A percentile compares a stretch with the other conserved stretches of the same genome.
phyloP scores from a whole-genome alignment of 2,329 filamentous ascomycete genomes.

The Claviceps humidiphila region DNA sequence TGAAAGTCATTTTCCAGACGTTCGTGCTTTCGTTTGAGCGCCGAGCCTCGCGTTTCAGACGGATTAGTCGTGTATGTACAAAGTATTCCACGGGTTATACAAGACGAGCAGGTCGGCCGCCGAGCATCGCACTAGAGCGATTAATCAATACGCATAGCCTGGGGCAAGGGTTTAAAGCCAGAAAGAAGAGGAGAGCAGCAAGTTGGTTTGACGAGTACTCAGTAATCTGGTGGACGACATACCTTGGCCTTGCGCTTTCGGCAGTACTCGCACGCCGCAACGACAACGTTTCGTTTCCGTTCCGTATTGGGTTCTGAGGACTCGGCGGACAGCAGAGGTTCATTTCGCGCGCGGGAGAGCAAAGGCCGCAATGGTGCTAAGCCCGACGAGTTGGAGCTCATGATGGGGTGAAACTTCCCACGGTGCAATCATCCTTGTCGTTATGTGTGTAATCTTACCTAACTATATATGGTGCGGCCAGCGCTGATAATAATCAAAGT shows the following conservation, averaged over 20 bases:
- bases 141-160: background rate
- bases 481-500: background rate
- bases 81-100: background rate
- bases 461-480: background rate
- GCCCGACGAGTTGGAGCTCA: background rate
- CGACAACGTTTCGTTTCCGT: background rate
- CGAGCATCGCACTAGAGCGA: background rate
- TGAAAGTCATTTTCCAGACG: background rate
- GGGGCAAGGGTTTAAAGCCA: background rate
- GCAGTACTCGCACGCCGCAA: slow-evolving; percentile 1
- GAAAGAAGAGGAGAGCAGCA: background rate
- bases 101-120: background rate
- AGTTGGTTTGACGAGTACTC: background rate
- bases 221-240: too few relatives aligned
- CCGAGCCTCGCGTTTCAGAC: background rate
- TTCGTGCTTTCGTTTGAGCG: background rate
- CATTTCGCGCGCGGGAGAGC: background rate
- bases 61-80: slow-evolving; percentile 1
- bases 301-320: background rate
- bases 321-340: background rate
- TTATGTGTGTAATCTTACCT: background rate
- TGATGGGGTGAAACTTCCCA: background rate
- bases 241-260: slow-evolving; percentile 1
- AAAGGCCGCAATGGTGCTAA: background rate
- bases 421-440: background rate